Evolutionary conservation across 2,329 filamentous ascomycete genomes (phyloP).

Genomic region (Zasmidium citrigriseum): DNA sequence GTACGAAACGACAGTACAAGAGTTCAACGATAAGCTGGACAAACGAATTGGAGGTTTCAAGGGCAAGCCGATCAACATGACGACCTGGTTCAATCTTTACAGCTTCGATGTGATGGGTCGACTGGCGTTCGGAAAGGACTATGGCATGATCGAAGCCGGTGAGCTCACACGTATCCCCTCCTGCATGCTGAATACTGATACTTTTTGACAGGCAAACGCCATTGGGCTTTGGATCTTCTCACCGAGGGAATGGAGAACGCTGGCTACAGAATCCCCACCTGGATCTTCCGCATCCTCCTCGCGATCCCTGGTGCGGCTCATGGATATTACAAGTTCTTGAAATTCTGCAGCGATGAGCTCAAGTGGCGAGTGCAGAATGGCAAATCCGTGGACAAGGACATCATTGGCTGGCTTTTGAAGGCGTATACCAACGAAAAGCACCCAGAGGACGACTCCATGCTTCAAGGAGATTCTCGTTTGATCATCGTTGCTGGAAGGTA

Average conservation of each 20-base stretch:
- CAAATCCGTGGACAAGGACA: constrained; percentile 21
- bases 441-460: constrained; percentile 27
- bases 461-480: constrained; percentile 28
- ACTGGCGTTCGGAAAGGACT: constrained; percentile 46
- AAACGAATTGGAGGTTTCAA: constrained; percentile 27
- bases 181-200: not conserved
- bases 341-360: constrained; percentile 38
- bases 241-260: constrained; percentile 33
- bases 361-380: constrained; percentile 32
- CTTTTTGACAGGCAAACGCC: constrained; percentile 26
- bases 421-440: constrained; percentile 26
- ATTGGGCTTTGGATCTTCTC: constrained; percentile 41
- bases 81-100: constrained; percentile 45
- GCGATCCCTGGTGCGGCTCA: constrained; percentile 36
- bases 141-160: constrained; percentile 39
- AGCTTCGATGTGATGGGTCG: constrained; percentile 49
- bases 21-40: constrained; percentile 40
- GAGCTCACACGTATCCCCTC: not conserved
- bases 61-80: constrained; percentile 38
- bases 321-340: constrained; percentile 38
- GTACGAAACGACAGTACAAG: constrained; percentile 42
- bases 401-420: constrained; percentile 35
- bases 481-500: constrained; percentile 41
- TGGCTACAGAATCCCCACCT: constrained; percentile 31
- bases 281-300: constrained; percentile 36